Conservation (phyloP, 106 monocot species). For the Acanthochlamys bracteata region DNA sequence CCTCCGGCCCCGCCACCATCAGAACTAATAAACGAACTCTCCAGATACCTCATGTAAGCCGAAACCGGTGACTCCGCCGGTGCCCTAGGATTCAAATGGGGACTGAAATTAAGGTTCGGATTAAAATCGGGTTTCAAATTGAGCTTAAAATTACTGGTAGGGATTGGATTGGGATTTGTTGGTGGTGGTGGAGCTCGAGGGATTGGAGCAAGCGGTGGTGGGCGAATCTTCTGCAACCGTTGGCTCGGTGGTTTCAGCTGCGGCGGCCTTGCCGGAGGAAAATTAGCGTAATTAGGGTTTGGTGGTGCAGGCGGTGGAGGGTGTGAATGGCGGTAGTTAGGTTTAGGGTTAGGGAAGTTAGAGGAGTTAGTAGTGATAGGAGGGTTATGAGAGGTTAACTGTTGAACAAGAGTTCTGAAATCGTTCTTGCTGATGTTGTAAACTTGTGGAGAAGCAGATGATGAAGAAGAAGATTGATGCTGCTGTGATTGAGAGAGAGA, state of each 20-base stretch:
- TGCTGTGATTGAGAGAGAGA: neutral
- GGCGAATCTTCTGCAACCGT: slow-evolving; percentile 64
- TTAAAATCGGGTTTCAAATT: slow-evolving; percentile 3
- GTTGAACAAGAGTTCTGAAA: slow-evolving; percentile 51
- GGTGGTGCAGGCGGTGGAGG: neutral
- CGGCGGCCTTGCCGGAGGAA: slow-evolving; percentile 17
- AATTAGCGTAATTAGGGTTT: neutral
- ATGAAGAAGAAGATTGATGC: neutral
- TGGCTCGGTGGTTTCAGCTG: slow-evolving; percentile 31
- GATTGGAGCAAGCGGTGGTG: slow-evolving; percentile 50
- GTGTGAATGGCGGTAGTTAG: neutral
- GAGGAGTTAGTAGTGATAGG: slow-evolving; percentile 39
- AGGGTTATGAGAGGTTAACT: slow-evolving; percentile 39
- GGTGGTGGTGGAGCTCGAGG: slow-evolving; percentile 21
- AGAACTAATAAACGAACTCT: slow-evolving; percentile 45
- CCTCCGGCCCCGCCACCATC: slow-evolving; percentile 1
- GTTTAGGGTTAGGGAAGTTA: neutral
- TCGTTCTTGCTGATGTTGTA: slow-evolving; percentile 21
- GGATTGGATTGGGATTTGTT: neutral
- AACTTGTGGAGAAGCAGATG: slow-evolving; percentile 10
- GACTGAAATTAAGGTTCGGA: neutral
- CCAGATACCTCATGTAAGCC: slow-evolving; percentile 71
- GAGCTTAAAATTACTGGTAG: neutral
- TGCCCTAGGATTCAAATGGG: slow-evolving; percentile 1
- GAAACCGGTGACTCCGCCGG: slow-evolving; percentile 54